phyloP scores from a whole-genome alignment of 164 flowering plant genomes.

The Tinospora cordifolia region DNA sequence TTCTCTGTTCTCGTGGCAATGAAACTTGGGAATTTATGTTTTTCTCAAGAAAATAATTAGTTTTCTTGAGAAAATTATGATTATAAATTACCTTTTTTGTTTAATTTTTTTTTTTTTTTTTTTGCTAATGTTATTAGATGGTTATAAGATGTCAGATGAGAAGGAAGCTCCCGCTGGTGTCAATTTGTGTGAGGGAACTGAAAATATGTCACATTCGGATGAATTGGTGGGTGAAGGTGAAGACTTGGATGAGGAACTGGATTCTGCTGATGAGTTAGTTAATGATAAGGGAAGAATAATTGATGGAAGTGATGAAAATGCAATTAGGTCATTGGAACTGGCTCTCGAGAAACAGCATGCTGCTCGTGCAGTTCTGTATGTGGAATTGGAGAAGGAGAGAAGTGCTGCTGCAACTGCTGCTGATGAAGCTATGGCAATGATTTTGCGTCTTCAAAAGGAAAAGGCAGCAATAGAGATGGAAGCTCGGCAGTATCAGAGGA shows the following conservation, averaged over 20 bases:
- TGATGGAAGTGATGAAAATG: slow-evolving; percentile 25
- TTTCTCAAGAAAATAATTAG: too few species aligned
- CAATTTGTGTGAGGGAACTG: slow-evolving; percentile 17
- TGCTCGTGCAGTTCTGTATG: slow-evolving; percentile 46
- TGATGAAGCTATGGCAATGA: slow-evolving; percentile 98
- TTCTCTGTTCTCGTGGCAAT: too few species aligned
- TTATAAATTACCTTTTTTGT: too few species aligned
- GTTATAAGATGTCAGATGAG: slow-evolving; percentile 28
- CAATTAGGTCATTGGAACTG: slow-evolving; percentile 41
- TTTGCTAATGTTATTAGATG: slow-evolving; percentile 1
- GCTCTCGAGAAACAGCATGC: slow-evolving; percentile 62
- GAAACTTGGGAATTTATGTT: too few species aligned
- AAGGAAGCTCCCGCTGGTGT: slow-evolving; percentile 18
- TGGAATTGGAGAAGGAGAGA: slow-evolving; percentile 88
- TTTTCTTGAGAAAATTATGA: too few species aligned
- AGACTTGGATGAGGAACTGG: slow-evolving; percentile 17
- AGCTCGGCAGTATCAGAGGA: slow-evolving; percentile 76
- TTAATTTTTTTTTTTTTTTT: too few species aligned
- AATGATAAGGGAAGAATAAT: slow-evolving; percentile 6
- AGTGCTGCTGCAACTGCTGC: slow-evolving; percentile 87
- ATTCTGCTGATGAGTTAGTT: slow-evolving; percentile 20
- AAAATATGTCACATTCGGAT: slow-evolving; percentile 18
- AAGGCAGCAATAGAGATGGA: slow-evolving; percentile 86
- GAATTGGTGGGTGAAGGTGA: slow-evolving; percentile 23
- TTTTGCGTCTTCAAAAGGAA: slow-evolving; percentile 81